phyloP scores from a whole-genome alignment of 78 protist genomes.

The Chrysochromulina parva region DNA sequence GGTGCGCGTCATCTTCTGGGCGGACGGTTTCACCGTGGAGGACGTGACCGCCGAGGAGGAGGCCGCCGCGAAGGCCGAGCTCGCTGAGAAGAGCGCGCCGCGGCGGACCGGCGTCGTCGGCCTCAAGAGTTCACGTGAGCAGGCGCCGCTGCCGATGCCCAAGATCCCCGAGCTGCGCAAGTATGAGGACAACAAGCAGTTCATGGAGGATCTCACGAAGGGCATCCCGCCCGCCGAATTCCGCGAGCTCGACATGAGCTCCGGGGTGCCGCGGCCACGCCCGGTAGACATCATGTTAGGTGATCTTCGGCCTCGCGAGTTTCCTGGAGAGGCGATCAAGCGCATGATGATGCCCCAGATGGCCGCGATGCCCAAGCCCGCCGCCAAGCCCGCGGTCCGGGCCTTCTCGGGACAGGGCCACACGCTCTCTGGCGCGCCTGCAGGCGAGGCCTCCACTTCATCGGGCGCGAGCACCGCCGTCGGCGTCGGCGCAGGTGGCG shows the following conservation, averaged over 20 bases:
- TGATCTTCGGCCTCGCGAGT: background rate
- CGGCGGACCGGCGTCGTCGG: background rate
- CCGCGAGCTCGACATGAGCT: background rate
- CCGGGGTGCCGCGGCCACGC: background rate
- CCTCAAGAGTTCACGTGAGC: background rate
- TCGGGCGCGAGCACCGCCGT: no score
- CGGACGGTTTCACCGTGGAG: conserved; percentile 11
- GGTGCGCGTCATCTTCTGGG: background rate
- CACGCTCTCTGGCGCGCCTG: no score
- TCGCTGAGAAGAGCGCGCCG: background rate
- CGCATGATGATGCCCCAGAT: no score
- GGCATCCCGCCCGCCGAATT: background rate
- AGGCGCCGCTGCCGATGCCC: background rate
- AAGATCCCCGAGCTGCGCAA: background rate
- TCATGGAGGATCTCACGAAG: background rate
- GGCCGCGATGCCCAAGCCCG: no score
- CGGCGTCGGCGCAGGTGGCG: background rate
- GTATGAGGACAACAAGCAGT: conserved; percentile 7
- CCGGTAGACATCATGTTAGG: conserved; percentile 3
- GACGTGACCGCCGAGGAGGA: background rate
- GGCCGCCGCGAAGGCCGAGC: background rate
- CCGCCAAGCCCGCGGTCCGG: no score
- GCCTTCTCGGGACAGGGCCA: no score
- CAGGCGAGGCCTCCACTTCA: no score
- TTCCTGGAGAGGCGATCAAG: background rate